Base-by-base conservation (phyloP, 2,329 filamentous ascomycete species). In the Nemania serpens region DNA sequence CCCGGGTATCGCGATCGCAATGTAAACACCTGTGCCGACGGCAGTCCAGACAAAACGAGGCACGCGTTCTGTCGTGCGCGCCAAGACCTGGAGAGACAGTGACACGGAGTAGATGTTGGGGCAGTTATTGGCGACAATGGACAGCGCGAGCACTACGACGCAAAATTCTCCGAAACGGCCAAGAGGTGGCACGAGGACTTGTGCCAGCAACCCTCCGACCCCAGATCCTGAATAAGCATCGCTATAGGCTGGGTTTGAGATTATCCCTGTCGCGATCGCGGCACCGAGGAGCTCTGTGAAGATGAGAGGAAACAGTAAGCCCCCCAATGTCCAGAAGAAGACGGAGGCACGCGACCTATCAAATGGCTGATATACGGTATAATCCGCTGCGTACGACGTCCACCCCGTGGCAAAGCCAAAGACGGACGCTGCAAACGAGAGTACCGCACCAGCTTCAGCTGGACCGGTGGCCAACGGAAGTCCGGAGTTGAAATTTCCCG, bases 271-370 rank as follows among this genome's bases (percentile, higher is more conserved):
- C 72, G 84, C 86, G 68, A 93, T 75, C 12, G 89, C 89, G 2
- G 89, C 84, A 22, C 88, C 90, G 2, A 93, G 83, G 71, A 91
- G 85, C 75, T 92, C 83, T 1, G 86, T 89, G 76, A 94, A 93
- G 62, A 90, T 78, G 1, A 94, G 83, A 1, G 90, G 87, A 64
- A 91, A 76, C 64, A 90, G 84, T 13, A 95, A 79, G 10, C 91
- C 91, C 22, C 78, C 72, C 73, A 87, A 91, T 33, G 90, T 90
- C 71, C 86, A 87, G 61, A 84, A 68, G 75, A 93, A 94, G 62
- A 93, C 80, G 62, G 86, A 86, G 43, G 73, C 73, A 20, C 85
- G 82, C 33, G 83, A 83, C 42, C 86, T 85, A 22, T 76, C 80
- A 2, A 81, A 78, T 0, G 90, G 89, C 69, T 93, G 90, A 75